A percentile compares a stretch with the other conserved stretches of the same genome.
phyloP scores from a whole-genome alignment of 495 filamentous ascomycete genomes.

The Penicillium silybi region DNA sequence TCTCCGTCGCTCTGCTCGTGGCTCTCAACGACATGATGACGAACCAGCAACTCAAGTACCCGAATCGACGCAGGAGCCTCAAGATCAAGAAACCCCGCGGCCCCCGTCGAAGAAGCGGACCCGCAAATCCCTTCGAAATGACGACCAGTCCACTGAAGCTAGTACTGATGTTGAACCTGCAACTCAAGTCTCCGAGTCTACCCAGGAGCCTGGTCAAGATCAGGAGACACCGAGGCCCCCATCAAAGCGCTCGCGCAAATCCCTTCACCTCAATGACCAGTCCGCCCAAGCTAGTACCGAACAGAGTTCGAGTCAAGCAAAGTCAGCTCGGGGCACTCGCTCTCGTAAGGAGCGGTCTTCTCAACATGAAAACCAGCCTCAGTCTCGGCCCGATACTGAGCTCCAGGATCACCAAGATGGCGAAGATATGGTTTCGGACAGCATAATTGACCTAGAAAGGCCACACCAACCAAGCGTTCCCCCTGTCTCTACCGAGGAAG shows the following conservation, averaged over 20 bases:
- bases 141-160: slow-evolving; percentile 14
- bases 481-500: slow-evolving; percentile 18
- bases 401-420: background rate
- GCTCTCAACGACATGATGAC: slow-evolving; percentile 17
- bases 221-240: slow-evolving; percentile 5
- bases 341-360: slow-evolving; percentile 22
- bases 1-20: slow-evolving; percentile 23
- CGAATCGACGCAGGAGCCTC: background rate
- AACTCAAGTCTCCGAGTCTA: slow-evolving; percentile 8
- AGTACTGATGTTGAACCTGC: background rate
- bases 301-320: slow-evolving; percentile 7
- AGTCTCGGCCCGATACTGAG: background rate
- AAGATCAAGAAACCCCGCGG: slow-evolving; percentile 7
- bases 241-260: slow-evolving; percentile 23
- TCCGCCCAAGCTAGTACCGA: slow-evolving; percentile 9
- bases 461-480: background rate
- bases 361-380: slow-evolving; percentile 2
- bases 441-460: background rate
- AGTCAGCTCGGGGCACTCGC: slow-evolving; percentile 10
- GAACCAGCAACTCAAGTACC: slow-evolving; percentile 7
- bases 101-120: slow-evolving; percentile 17
- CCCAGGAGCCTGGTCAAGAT: slow-evolving; percentile 1
- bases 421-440: slow-evolving; percentile 1
- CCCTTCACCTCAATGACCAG: slow-evolving; percentile 22
- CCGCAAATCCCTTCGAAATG: slow-evolving; percentile 26